Base-by-base conservation (phyloP, 2,329 filamentous ascomycete species). In the Fusarium annulatum region DNA sequence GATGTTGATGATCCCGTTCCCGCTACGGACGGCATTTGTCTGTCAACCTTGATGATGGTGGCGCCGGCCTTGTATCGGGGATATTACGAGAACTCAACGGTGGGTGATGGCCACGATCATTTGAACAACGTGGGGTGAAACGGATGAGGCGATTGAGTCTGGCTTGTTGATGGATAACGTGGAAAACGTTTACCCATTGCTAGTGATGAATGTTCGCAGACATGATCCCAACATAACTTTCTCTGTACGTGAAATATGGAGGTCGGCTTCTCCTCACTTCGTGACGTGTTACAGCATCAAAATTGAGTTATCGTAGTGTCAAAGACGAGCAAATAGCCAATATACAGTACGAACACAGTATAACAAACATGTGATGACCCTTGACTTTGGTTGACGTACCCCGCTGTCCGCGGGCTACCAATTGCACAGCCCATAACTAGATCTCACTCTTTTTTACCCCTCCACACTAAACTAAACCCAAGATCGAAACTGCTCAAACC, bases 401-500 rank as follows among this genome's bases (percentile, higher is more conserved):
- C 72, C 72, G 62, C 69, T 51, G 45, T 48, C 12, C 45, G 19
- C 19, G 19, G 45, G 62, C 69, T 51, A 11, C 42, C 15, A 28
- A 51, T 28, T 43, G 57, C 57, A 67, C 59, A 46, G 57, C 62
- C 61, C 62, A 43, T 23, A 30, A 7, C 45, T 49, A 57, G 61
- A 71, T 59, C 69, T 75, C 49, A 61, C 49, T 61, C 59, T 42
- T 39, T 42, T 43, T 67, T 76, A 77, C 74, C 74, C 74, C 74
- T 76, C 74, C 70, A 77, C 72, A 76, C 66, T 74, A 75, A 64
- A 67, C 62, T 64, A 67, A 61, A 49, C 45, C 57, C 38, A 61
- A 64, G 43, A 55, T 64, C 56, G 59, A 69, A 70, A 61, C 71
- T 61, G 41, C 48, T 33, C 65, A 68, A 60, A 46, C 56, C n/a